Evolutionary conservation across 805 yeast genomes (phyloP), one percentile per base, ranked within the genome.

Genomic region (Ogataea haglerorum): DNA sequence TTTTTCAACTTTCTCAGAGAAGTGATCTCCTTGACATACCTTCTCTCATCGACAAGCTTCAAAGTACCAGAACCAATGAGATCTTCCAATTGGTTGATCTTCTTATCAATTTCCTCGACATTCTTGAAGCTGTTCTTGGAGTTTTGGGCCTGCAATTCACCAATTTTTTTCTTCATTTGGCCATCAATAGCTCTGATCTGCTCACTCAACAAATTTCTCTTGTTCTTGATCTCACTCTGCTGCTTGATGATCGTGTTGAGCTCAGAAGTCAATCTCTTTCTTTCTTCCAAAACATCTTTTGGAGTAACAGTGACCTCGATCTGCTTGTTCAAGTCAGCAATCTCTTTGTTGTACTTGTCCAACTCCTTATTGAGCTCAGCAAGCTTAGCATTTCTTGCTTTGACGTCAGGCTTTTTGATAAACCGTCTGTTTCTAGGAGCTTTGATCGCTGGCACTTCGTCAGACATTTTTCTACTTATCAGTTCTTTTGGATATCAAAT

Each of bases 21-120:
- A 38, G 88, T 75, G 73, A 88, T 85, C 68, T 91, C 98, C 68
- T 85, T 85, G 52, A 93, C 79, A 50, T 73, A 67, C 59, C 80
- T 75, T 70, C 87, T 83, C 75, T 93, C 99, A 49, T 91, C 96
- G 39, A 89, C 97, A 58, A 93, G 78, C 54, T 86, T 78, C 61
- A 93, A 72, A 33, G 73, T 66, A 48, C 98, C 98, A 36, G 84
- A 67, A 41, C 85, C 86, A 47, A 93, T 82, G 51, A 75, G 70
- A 30, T 73, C 75, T 61, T 93, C 97, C 57, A 88, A 76, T 50
- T 70, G 70, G 44, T 61, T 60, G 57, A 85, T 72, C 63, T 82
- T 78, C 44, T 69, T 69, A 53, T 85, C 89, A 51, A 85, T 82
- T 48, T 85, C 95, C 26, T 68, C 80, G 46, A 73, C 76, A 34